Evolutionary conservation across 177 flowering plant genomes (phyloP).

Genomic region (Vitis hybrid): DNA sequence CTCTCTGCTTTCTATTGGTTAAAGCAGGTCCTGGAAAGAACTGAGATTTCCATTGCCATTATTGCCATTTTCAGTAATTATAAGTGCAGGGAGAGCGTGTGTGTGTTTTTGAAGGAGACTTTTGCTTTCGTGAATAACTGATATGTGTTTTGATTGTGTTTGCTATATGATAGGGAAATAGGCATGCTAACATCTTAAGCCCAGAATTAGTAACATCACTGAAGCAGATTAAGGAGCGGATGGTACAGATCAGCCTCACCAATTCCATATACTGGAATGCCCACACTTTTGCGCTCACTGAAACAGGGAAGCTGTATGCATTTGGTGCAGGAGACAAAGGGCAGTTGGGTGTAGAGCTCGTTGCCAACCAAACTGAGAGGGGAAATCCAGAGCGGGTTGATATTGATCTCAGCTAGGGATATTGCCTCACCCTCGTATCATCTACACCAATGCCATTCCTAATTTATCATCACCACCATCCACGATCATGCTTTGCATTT

Average conservation of each 20-base stretch:
- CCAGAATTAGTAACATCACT: constrained; percentile 84
- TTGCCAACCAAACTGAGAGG: constrained; percentile 60
- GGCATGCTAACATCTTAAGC: constrained; percentile 64
- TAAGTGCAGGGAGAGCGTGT: no score
- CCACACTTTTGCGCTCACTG: constrained; percentile 92
- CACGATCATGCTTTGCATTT: constrained; percentile 14
- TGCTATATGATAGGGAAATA: constrained; percentile 38
- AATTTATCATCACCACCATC: background rate
- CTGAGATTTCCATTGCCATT: no score
- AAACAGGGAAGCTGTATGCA: constrained; percentile 82
- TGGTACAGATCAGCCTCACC: constrained; percentile 93
- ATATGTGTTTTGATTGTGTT: background rate
- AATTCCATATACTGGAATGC: constrained; percentile 94
- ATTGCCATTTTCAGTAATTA: no score
- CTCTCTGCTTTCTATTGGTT: no score
- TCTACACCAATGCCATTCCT: no score
- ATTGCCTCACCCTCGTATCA: background rate
- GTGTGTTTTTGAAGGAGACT: no score
- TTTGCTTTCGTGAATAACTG: background rate
- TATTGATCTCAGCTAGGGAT: constrained; percentile 63
- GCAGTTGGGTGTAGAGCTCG: constrained; percentile 79
- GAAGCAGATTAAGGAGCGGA: constrained; percentile 66
- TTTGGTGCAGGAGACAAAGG: constrained; percentile 96
- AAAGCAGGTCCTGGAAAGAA: no score
- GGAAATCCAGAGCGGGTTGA: constrained; percentile 76